A percentile compares a stretch with the other conserved stretches of the same genome.
These are phyloP conservation scores for Suillus decipiens DNA, from an alignment of 768 basidiomycete species.

Conservation along the genomic window DNA sequence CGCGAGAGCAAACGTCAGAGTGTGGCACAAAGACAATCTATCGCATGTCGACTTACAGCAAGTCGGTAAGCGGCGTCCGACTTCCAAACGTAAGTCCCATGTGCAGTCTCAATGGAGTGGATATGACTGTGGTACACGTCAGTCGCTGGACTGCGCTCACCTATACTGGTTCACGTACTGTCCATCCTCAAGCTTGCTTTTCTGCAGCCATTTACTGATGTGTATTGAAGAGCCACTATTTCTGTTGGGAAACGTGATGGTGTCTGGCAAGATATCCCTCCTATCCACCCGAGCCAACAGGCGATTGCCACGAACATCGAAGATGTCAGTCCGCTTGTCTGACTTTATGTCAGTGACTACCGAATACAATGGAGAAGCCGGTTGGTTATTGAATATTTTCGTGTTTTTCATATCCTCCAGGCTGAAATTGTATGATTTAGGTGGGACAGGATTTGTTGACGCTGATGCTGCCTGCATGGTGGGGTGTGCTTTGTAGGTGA, in stretches of 20 bases:
- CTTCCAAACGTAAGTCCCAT: slow-evolving; percentile 15
- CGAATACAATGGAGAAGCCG: slow-evolving; percentile 14
- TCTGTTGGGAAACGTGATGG: slow-evolving; percentile 14
- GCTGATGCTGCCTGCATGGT: slow-evolving; percentile 12
- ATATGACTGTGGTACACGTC: slow-evolving; percentile 8
- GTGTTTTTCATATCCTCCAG: slow-evolving; percentile 16
- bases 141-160: not conserved
- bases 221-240: slow-evolving; percentile 9
- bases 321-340: slow-evolving; percentile 13
- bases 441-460: not conserved
- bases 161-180: slow-evolving; percentile 12
- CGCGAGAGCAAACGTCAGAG: not conserved
- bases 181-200: slow-evolving; percentile 14
- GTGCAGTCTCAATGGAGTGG: slow-evolving; percentile 14
- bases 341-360: slow-evolving; percentile 15
- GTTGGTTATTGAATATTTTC: slow-evolving; percentile 12
- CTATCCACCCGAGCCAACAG: slow-evolving; percentile 12
- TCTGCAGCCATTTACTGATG: slow-evolving; percentile 19
- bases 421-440: slow-evolving; percentile 15
- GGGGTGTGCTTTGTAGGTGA: not conserved
- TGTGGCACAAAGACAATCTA: not conserved
- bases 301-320: slow-evolving; percentile 12
- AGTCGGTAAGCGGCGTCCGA: slow-evolving; percentile 16
- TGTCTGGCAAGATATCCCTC: slow-evolving; percentile 18
- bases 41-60: slow-evolving; percentile 11